Evolutionary conservation across 169 alveolate genomes (phyloP).

Genomic region (Toxoplasma gondii): DNA sequence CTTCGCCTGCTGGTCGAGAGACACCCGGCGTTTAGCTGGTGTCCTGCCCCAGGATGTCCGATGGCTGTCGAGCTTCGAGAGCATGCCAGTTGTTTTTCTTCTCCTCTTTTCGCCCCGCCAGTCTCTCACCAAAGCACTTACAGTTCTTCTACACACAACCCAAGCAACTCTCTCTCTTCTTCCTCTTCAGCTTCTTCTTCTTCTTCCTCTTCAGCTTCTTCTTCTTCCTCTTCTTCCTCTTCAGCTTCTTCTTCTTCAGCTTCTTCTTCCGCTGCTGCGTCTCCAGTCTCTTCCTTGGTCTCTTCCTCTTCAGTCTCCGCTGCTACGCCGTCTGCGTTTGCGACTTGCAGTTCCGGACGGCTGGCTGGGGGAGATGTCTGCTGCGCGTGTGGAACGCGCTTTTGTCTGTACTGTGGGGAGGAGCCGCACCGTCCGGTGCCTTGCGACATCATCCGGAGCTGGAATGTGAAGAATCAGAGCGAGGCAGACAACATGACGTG

Average conservation of each 20-base stretch:
- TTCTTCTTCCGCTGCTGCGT: background rate
- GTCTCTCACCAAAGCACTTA: background rate
- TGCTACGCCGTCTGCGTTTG: background rate
- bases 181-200: background rate
- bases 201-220: too few species aligned
- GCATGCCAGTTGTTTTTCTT: slow-evolving; percentile 39
- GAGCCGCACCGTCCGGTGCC: slow-evolving; percentile 86
- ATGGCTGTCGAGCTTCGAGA: slow-evolving; percentile 73
- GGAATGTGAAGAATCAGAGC: slow-evolving; percentile 75
- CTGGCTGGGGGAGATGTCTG: slow-evolving; percentile 68
- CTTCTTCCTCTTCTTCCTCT: too few species aligned
- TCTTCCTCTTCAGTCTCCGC: background rate
- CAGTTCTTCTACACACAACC: background rate
- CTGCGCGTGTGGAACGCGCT: slow-evolving; percentile 82
- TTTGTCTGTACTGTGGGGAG: slow-evolving; percentile 81
- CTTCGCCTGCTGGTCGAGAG: slow-evolving; percentile 62
- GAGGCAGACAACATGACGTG: slow-evolving; percentile 83
- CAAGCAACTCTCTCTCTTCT: background rate
- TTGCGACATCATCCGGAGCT: slow-evolving; percentile 78
- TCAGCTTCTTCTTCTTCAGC: too few species aligned
- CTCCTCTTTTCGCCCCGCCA: background rate
- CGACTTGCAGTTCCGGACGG: background rate
- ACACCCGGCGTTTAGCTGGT: slow-evolving; percentile 79
- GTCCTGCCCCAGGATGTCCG: slow-evolving; percentile 86
- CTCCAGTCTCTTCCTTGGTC: background rate